Base-by-base conservation (phyloP, 805 yeast genomes). In the Spathaspora passalidarum region DNA sequence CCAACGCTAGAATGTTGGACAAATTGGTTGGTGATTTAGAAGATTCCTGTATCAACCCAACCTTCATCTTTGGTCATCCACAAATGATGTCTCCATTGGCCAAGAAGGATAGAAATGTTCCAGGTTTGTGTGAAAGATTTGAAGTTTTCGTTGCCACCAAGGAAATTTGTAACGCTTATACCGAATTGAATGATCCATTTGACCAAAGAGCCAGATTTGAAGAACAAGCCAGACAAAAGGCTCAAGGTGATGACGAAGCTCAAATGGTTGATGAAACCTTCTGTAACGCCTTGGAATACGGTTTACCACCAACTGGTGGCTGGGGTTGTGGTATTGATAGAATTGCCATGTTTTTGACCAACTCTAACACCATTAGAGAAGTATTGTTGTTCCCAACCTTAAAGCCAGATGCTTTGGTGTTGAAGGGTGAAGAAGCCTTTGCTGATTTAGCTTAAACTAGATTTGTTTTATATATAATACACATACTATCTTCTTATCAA, bases 241-340 rank as follows among this genome's bases (percentile, higher is more conserved):
- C 77, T 56, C 97, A 89, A 73, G 99, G 99, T 78, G 99, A 92
- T 65, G 99, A 92, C 64, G 99, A 94, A 76, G 99, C 97, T 51
- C 98, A 92, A 78, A 65, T 90, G 69, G 80, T 94, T 54, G 99
- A 92, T 69, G 99, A 92, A 76, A 86, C 88, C 54, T 92, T 92
- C 91, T 86, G 96, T 78, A 88, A 91, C 61, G 97, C 99, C 56
- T 81, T 92, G 62, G 99, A 92, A 76, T 92, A 89, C 70, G 99
- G 98, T 72, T 80, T 92, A 62, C 99, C 99, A 49, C 99, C 99
- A 61, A 94, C 98, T 59, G 98, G 96, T 69, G 99, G 99, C 58
- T 92, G 98, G 98, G 99, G 99, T 60, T 86, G 96, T 75, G 99
- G 99, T 80, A 91, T 92, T 57, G 99, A 92, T 74, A 86, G 99